Conservation (phyloP, 108 stramenopile genomes). For the Chaetoceros tenuissimus region DNA sequence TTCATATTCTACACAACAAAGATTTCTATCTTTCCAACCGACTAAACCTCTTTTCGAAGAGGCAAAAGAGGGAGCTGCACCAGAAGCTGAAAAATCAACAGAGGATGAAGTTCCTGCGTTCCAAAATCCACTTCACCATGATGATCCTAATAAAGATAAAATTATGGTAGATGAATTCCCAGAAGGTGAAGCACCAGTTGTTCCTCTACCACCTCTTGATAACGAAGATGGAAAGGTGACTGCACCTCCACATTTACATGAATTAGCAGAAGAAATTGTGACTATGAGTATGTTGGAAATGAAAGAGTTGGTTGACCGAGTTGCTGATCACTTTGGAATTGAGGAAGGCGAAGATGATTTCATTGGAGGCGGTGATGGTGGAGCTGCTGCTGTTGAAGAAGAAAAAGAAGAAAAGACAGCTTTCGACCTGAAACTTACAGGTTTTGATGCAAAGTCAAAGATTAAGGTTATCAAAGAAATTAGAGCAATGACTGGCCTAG, state of each 20-base stretch:
- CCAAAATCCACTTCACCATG: constrained; percentile 73
- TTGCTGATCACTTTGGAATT: constrained; percentile 75
- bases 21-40: too few relatives aligned
- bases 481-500: constrained; percentile 67
- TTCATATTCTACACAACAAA: too few relatives aligned
- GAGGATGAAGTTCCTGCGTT: constrained; percentile 45
- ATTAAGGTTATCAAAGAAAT: constrained; percentile 93
- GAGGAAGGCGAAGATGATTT: constrained; percentile 34
- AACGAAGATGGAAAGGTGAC: constrained; percentile 15
- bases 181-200: constrained; percentile 43
- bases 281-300: constrained; percentile 66
- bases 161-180: constrained; percentile 51
- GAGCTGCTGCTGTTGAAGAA: constrained; percentile 35
- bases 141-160: constrained; percentile 39
- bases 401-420: constrained; percentile 53
- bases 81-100: neutral
- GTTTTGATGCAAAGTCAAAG: constrained; percentile 88
- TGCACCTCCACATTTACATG: constrained; percentile 48
- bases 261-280: constrained; percentile 59
- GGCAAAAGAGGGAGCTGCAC: neutral
- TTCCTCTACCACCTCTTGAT: constrained; percentile 59
- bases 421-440: constrained; percentile 81
- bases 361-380: constrained; percentile 28
- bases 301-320: constrained; percentile 56
- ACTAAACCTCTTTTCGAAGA: constrained; percentile 20